Conservation (phyloP, 805 yeast genomes). For the Candida schatavii region DNA sequence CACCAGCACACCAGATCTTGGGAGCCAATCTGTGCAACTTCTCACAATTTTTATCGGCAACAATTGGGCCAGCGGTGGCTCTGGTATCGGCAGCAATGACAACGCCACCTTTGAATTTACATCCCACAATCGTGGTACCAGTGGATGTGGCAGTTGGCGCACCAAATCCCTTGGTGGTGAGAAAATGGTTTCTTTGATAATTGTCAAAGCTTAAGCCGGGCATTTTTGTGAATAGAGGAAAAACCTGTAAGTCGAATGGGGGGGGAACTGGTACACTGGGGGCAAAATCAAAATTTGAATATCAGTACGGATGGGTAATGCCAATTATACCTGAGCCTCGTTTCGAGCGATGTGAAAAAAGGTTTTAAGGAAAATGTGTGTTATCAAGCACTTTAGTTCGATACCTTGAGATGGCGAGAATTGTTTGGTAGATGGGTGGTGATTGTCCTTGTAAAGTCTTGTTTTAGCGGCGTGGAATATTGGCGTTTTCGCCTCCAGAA, state of each 20-base stretch:
- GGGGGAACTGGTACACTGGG: not conserved
- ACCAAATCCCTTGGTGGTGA: constrained; percentile 69
- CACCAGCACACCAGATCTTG: constrained; percentile 98
- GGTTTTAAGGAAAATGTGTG: no score
- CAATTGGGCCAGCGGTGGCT: constrained; percentile 94
- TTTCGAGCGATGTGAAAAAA: no score
- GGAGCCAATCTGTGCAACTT: constrained; percentile 89
- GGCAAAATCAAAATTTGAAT: no score
- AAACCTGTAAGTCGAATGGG: no score
- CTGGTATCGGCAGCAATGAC: constrained; percentile 98
- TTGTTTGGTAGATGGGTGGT: no score
- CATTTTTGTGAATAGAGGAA: constrained; percentile 43
- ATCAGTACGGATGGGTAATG: no score
- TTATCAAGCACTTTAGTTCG: no score
- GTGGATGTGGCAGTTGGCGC: constrained; percentile 92
- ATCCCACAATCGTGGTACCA: constrained; percentile 99
- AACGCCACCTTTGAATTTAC: constrained; percentile 89
- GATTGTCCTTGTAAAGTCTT: no score
- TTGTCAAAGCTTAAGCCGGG: constrained; percentile 92
- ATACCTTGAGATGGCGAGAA: no score
- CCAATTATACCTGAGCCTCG: no score
- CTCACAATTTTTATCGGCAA: constrained; percentile 97
- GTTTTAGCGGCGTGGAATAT: no score
- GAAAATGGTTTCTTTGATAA: constrained; percentile 79
- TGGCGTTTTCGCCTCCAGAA: no score